These are phyloP conservation scores for Pythium diclinum DNA, from an alignment of 352 stramenopile species.

Conservation along the genomic window DNA sequence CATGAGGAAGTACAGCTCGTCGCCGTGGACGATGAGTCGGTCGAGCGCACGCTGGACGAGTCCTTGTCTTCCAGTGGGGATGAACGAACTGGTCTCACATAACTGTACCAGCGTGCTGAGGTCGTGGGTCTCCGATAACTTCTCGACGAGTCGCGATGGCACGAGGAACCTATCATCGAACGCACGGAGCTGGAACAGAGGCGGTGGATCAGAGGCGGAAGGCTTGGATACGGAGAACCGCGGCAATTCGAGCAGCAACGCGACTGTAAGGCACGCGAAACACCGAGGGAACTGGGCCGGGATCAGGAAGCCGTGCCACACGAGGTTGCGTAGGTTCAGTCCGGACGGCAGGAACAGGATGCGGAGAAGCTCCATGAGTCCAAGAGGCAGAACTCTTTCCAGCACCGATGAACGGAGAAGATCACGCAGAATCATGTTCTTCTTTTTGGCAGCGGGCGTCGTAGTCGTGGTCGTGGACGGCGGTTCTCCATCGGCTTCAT, in stretches of 20 bases:
- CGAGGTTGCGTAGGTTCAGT: constrained; percentile 64
- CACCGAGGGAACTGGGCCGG: constrained; percentile 55
- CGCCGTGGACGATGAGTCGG: constrained; percentile 21
- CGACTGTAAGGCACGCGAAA: constrained; percentile 44
- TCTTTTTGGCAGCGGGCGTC: constrained; percentile 27
- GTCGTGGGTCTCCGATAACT: background rate
- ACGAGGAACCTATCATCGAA: constrained; percentile 26
- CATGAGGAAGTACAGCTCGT: constrained; percentile 61
- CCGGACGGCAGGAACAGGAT: constrained; percentile 58
- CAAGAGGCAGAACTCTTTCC: constrained; percentile 28
- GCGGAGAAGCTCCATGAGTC: constrained; percentile 45
- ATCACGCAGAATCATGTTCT: constrained; percentile 69
- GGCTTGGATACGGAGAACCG: constrained; percentile 2
- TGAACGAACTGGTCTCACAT: constrained; percentile 24
- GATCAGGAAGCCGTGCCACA: constrained; percentile 65
- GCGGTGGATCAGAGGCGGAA: constrained; percentile 5
- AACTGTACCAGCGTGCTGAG: background rate
- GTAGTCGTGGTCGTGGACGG: constrained; percentile 6
- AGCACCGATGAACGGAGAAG: constrained; percentile 49
- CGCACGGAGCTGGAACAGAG: constrained; percentile 26
- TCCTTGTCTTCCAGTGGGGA: constrained; percentile 37
- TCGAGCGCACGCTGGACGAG: constrained; percentile 38
- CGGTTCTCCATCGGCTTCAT: constrained; percentile 12
- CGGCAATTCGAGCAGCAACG: constrained; percentile 45
- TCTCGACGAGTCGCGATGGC: background rate